These are phyloP conservation scores for Beauveria scarabaeidicola DNA, from an alignment of 2,329 filamentous ascomycete genomes.

Conservation along the genomic window DNA sequence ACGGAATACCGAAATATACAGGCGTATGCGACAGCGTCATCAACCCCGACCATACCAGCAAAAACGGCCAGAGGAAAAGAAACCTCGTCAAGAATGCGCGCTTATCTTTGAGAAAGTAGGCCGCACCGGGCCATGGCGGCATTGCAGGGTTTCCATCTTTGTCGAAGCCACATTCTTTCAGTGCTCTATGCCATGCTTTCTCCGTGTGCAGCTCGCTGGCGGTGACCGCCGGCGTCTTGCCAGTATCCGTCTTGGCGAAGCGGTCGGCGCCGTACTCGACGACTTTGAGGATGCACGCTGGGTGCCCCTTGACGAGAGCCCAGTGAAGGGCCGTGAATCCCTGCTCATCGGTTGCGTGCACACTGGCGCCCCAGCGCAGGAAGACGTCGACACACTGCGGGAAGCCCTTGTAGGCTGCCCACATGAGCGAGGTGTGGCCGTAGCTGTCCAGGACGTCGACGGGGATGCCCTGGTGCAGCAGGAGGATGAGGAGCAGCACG, in stretches of 20 bases:
- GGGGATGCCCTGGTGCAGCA: constrained; percentile 90
- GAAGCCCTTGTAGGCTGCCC: constrained; percentile 97
- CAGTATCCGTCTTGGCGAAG: constrained; percentile 79
- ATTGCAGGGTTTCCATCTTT: constrained; percentile 63
- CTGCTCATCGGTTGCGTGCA: constrained; percentile 82
- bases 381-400: constrained; percentile 88
- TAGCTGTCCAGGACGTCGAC: constrained; percentile 85
- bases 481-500: constrained; percentile 75
- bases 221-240: constrained; percentile 81
- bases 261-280: constrained; percentile 93
- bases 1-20: constrained; percentile 67
- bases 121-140: constrained; percentile 64
- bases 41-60: constrained; percentile 63
- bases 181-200: constrained; percentile 70
- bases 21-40: constrained; percentile 66
- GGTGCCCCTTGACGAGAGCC: constrained; percentile 89
- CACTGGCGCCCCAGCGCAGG: constrained; percentile 88
- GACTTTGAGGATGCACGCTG: constrained; percentile 83
- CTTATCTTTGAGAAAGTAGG: constrained; percentile 67
- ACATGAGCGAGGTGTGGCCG: constrained; percentile 94
- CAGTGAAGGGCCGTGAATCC: constrained; percentile 94
- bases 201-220: constrained; percentile 85
- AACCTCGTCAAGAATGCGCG: constrained; percentile 73
- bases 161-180: constrained; percentile 78
- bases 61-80: constrained; percentile 81